Base-by-base conservation (phyloP, 2,329 filamentous ascomycete species). In the Neonectria sp. region DNA sequence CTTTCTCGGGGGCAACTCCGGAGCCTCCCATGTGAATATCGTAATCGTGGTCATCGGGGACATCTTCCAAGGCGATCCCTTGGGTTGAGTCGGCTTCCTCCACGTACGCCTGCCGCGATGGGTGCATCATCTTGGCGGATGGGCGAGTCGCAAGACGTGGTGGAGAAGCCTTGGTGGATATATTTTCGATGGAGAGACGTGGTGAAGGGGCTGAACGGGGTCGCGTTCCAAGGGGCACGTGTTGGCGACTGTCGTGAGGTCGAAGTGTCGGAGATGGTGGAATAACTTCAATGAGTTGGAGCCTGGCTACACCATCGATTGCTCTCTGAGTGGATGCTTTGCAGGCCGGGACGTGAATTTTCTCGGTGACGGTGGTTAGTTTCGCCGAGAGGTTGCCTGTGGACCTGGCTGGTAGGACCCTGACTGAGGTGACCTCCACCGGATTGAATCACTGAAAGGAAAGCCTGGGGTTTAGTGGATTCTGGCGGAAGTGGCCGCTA, bases 81-180 rank as follows among this genome's bases (percentile, higher is more conserved):
- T 71, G 73, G 71, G 92, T 88, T 60, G 86, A 82, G 78, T 89
- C 86, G 49, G 85, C 91, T 78, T 98, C 95, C 86, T 98, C 95
- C 71, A 98, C 95, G 82, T 97, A 98, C 48, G 95, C 95, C 82
- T 95, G 92, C 72, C 96, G 90, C 80, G 95, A 91, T 65, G 95
- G 95, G 85, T 98, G 95, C 85, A 97, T 90, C 84, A 88, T 90
- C 71, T 76, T 85, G 82, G 69, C 66, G 61, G 21, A 29, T 43
- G 46, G 40, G 24, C 13, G 33, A 52, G 43, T 56, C 63, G 58
- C 58, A 58, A 48, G 43, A 15, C 48, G 46, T 13, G 49, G 21
- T n/a, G 40, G 55, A 43, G 37, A 33, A 13, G 11, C 21, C 56
- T 60, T 21, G 31, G 15, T n/a, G 29, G 31, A 27, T 11, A 43